Conservation (phyloP, 495 filamentous ascomycete species). For the Astrothelium macrocarpum region DNA sequence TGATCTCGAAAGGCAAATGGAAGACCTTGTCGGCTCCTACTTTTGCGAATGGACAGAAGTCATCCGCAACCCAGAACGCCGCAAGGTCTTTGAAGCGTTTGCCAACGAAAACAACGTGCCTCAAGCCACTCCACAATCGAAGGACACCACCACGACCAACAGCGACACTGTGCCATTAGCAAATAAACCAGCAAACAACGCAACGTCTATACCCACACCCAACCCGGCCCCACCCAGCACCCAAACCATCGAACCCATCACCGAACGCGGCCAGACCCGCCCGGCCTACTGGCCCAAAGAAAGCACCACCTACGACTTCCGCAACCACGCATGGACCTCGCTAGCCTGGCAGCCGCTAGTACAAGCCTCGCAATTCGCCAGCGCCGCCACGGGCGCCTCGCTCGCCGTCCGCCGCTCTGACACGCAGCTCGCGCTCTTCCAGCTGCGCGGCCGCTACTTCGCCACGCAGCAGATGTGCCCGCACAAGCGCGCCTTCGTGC, state of each 20-base stretch:
- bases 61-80: conserved; percentile 56
- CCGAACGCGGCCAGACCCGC: conserved; percentile 64
- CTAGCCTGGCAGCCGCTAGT: conserved; percentile 82
- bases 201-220: background rate
- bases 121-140: background rate
- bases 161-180: conserved; percentile 43
- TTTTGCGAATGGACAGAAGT: conserved; percentile 96
- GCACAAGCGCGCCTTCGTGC: conserved; percentile 85
- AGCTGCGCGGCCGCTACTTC: conserved; percentile 72
- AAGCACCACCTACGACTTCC: conserved; percentile 62
- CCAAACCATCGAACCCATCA: conserved; percentile 59
- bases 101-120: conserved; percentile 46
- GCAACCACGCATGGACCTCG: conserved; percentile 58
- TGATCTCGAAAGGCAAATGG: conserved; percentile 84
- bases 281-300: conserved; percentile 80
- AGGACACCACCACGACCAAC: conserved; percentile 34
- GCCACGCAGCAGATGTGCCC: conserved; percentile 98
- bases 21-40: conserved; percentile 74
- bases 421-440: conserved; percentile 87
- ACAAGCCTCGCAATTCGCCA: conserved; percentile 60
- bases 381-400: conserved; percentile 59
- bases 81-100: conserved; percentile 75
- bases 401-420: conserved; percentile 76
- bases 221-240: conserved; percentile 26
- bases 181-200: background rate